Evolutionary conservation across 1,284 basidiomycete species (phyloP), one percentile per base, ranked within the genome.

Genomic region (Vanrija humicola): DNA sequence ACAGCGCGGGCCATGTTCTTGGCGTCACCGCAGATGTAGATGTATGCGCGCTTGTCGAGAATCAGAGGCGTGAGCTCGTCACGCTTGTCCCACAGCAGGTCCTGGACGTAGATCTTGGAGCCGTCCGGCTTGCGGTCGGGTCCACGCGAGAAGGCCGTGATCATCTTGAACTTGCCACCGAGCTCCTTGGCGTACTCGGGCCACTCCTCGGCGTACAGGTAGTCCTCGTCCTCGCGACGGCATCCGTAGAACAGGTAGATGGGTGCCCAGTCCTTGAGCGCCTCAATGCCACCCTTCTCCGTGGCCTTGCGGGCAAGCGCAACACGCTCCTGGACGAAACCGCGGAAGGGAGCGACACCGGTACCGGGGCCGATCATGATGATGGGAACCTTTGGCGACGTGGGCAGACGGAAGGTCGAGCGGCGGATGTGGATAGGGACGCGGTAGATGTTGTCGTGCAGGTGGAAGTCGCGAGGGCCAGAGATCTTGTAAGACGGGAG

Each of bases 321-420:
- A 38, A 98, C 87, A 65, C 95, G 90, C 75, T 98, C 95, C 79
- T 98, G 96, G 7, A 98, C 84, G 74, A 98, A 98, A 1, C 93
- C 93, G 58, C 95, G 89, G 90, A 98, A 98, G 16, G 95, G 95
- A 38, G 95, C 95, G 51, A 98, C 92, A 80, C 93, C 92, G 59
- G 94, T 98, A 54, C 95, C 95, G 56, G 95, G 95, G 52, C 95
- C 95, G 72, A 98, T 85, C 95, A 98, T 98, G 77, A 98, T 93
- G 55, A 98, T 88, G 3, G 95, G 95, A 58, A 91, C 94, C 82
- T 96, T 97, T 51, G 95, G 95, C 73, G 90, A 92, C 15, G 95
- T 98, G 6, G 95, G 95, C 56, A 98, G 79, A 53, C 95, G 83
- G 86, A 98, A 98, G 12, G 93, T 98, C 23, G 91, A 95, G 51